Evolutionary conservation across 768 basidiomycete species (phyloP).

Genomic region (Trametes cinnabarina): DNA sequence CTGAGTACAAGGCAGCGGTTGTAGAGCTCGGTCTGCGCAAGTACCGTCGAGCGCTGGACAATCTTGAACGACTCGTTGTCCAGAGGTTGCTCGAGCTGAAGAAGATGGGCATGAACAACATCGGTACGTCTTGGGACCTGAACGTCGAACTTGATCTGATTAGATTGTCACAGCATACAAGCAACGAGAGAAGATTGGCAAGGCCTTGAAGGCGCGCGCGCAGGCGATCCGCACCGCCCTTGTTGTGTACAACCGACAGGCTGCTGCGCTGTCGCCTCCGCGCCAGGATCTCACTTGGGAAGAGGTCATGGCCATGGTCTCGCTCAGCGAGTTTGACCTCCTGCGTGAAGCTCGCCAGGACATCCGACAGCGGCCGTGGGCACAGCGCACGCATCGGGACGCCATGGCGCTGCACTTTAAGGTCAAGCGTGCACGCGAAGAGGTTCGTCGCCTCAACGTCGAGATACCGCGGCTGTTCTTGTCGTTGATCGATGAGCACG

Average conservation of each 20-base stretch:
- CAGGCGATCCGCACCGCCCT: constrained; percentile 34
- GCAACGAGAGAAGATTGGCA: constrained; percentile 34
- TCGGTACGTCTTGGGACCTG: constrained; percentile 12
- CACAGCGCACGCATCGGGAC: constrained; percentile 37
- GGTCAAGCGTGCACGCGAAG: constrained; percentile 32
- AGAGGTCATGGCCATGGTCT: constrained; percentile 13
- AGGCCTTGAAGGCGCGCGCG: constrained; percentile 31
- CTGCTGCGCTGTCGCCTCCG: constrained; percentile 20
- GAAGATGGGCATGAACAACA: constrained; percentile 28
- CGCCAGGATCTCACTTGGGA: constrained; percentile 7
- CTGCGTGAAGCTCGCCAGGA: constrained; percentile 32
- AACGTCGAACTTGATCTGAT: too few relatives aligned
- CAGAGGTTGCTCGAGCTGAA: constrained; percentile 31
- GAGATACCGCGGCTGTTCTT: constrained; percentile 31
- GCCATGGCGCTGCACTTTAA: constrained; percentile 30
- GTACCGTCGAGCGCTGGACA: constrained; percentile 27
- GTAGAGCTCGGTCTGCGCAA: constrained; percentile 7
- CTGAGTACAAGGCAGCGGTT: constrained; percentile 13
- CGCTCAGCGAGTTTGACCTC: constrained; percentile 32
- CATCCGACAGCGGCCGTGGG: constrained; percentile 31
- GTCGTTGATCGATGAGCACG: constrained; percentile 29
- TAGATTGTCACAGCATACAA: constrained; percentile 31
- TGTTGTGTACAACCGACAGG: constrained; percentile 32
- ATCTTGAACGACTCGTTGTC: constrained; percentile 32
- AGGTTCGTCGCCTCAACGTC: constrained; percentile 32